Base-by-base conservation (phyloP, 164 flowering plant genomes). In the Vitis amurensis region DNA sequence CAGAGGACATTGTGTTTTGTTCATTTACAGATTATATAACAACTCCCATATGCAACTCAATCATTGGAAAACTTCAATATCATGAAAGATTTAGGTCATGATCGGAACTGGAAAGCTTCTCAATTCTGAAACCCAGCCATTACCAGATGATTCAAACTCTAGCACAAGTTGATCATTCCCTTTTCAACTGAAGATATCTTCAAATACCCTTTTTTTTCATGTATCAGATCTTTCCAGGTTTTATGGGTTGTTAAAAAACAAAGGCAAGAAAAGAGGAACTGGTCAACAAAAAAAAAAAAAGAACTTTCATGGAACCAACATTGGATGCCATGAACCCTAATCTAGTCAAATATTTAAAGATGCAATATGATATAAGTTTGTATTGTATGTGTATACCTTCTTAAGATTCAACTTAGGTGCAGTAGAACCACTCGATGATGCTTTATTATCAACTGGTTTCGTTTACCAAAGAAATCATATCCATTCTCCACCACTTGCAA, bases 401-500 rank as follows among this genome's bases (percentile, higher is more conserved):
- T 80, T 81, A 50, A 83, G 73, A 49, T 59, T 58, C 74, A 71
- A 1, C 59, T 64, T 64, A 31, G 76, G 69, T 66, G 76, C 37
- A 60, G 64, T 78, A 50, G 88, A 80, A 71, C 83, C 68, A 47
- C 77, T 50, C 52, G 80, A 12, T 31, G 79, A 59, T 59, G 79
- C 64, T 77, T 70, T 77, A 27, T 60, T 16, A 44, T 67, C 72
- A 1, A 27, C 60, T 16, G 89, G 82, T 71, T 86, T 86, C 86
- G 68, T 70, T 82, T 82, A 1, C 86, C 89, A 52, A 86, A 86
- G 53, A 86, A 86, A 64, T 86, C 89, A 62, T 83, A 86, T 6
- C 89, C 89, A 69, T 86, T 84, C 70, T 86, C 89, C 74, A 86
- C 89, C 69, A 86, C 89, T 87, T 84, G 79, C 37, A 68, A 51